These are phyloP conservation scores for Nakazawaea populi DNA, from an alignment of 805 yeast species.

Conservation along the genomic window DNA sequence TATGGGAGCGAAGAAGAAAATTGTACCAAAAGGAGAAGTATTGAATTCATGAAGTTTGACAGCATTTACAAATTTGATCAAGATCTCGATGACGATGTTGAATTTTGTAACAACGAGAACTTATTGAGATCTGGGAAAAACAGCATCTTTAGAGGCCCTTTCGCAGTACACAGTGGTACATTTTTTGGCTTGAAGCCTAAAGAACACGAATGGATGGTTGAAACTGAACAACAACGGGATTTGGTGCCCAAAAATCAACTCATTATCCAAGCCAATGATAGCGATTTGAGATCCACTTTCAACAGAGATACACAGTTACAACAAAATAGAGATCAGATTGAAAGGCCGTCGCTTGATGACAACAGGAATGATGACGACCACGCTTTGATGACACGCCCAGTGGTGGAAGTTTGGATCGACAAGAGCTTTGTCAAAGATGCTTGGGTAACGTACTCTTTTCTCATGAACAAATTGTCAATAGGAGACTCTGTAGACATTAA, in stretches of 20 bases:
- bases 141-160: constrained; percentile 19
- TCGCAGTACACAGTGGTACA: constrained; percentile 14
- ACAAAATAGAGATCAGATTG: no score
- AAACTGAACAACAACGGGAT: no score
- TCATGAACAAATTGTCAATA: constrained; percentile 18
- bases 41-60: constrained; percentile 39
- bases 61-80: constrained; percentile 29
- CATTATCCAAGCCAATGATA: background rate
- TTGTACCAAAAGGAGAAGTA: constrained; percentile 28
- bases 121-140: background rate
- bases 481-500: constrained; percentile 18
- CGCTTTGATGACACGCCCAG: background rate
- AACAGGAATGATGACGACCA: no score
- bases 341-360: no score
- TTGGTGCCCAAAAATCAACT: background rate
- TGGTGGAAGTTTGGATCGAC: constrained; percentile 26
- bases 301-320: no score
- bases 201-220: no score
- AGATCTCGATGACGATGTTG: constrained; percentile 33
- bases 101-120: constrained; percentile 18
- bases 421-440: constrained; percentile 25
- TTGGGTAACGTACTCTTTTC: constrained; percentile 17
- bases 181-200: background rate
- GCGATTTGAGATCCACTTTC: constrained; percentile 4
- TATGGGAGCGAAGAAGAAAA: constrained; percentile 7